Conservation (phyloP, 148 eudicot genomes). For the Dysphania ambrosioides region DNA sequence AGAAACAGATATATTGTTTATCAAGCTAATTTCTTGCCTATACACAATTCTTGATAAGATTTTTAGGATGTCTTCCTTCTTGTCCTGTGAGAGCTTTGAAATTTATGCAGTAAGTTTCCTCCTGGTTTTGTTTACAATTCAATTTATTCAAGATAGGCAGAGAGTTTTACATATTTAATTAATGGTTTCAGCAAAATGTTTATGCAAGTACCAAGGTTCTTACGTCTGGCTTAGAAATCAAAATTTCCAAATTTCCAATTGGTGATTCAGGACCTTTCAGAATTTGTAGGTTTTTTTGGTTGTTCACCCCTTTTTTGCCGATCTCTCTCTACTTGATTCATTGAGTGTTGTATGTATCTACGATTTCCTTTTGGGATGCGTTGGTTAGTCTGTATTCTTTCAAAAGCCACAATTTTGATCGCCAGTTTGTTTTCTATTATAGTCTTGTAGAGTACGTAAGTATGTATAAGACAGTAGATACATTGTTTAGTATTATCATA, state of each 20-base stretch:
- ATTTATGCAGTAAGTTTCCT: neutral
- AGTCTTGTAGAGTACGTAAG: neutral
- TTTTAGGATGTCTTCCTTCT: neutral
- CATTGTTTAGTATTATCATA: neutral
- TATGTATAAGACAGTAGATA: neutral
- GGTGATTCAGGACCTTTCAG: too few species aligned
- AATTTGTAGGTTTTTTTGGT: neutral
- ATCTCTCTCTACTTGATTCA: too few species aligned
- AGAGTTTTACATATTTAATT: neutral
- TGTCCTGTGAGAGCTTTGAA: neutral
- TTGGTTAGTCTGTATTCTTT: too few species aligned
- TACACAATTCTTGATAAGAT: neutral
- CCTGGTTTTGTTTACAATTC: neutral
- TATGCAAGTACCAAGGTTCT: neutral
- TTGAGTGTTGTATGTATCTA: neutral
- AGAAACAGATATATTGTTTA: neutral
- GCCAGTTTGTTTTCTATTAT: neutral
- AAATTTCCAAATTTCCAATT: too few species aligned
- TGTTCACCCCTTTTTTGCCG: neutral
- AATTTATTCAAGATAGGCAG: neutral
- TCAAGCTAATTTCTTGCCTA: accelerated
- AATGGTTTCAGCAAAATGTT: neutral
- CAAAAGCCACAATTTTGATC: neutral
- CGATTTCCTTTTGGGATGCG: neutral
- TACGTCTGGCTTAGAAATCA: neutral